Conservation (phyloP, 2,329 filamentous ascomycete genomes). For the Dryadomyces quercus-mongolicae region DNA sequence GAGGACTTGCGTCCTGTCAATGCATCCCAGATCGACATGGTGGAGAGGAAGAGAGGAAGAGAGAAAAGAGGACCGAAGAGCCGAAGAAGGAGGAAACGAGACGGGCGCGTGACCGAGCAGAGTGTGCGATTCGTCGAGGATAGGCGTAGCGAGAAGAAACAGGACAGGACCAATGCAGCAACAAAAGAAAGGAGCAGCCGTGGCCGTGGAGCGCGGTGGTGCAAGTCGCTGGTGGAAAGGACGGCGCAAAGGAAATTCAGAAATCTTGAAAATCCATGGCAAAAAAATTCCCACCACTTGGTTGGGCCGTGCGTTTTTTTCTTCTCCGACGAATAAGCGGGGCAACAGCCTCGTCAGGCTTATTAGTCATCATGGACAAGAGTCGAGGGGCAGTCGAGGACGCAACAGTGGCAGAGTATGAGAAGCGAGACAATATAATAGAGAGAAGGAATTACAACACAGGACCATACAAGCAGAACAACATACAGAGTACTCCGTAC, state of each 20-base stretch:
- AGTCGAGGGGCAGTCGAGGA: too few species aligned
- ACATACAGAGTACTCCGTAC: too few species aligned
- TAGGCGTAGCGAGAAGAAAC: not conserved
- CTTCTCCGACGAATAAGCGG: not conserved
- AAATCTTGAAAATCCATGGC: not conserved
- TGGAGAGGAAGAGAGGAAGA: not conserved
- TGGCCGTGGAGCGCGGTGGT: not conserved
- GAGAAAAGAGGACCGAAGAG: not conserved
- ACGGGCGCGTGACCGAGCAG: not conserved
- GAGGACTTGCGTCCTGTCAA: slow-evolving; percentile 45
- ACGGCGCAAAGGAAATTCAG: not conserved
- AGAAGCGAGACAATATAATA: too few species aligned
- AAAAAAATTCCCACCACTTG: slow-evolving; percentile 5
- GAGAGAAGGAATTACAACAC: too few species aligned
- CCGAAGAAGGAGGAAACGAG: not conserved
- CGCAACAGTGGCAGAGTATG: too few species aligned
- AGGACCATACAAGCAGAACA: too few species aligned
- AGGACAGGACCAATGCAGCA: not conserved
- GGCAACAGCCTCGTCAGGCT: not conserved
- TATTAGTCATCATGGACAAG: not conserved
- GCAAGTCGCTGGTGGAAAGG: not conserved
- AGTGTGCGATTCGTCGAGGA: not conserved
- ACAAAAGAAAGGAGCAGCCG: not conserved
- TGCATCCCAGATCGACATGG: slow-evolving; percentile 48
- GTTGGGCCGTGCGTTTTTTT: slow-evolving; percentile 9